A percentile compares a stretch with the other conserved stretches of the same genome.
Evolutionary conservation across 352 stramenopile species (phyloP).

Genomic region (Phytopythium vexans): DNA sequence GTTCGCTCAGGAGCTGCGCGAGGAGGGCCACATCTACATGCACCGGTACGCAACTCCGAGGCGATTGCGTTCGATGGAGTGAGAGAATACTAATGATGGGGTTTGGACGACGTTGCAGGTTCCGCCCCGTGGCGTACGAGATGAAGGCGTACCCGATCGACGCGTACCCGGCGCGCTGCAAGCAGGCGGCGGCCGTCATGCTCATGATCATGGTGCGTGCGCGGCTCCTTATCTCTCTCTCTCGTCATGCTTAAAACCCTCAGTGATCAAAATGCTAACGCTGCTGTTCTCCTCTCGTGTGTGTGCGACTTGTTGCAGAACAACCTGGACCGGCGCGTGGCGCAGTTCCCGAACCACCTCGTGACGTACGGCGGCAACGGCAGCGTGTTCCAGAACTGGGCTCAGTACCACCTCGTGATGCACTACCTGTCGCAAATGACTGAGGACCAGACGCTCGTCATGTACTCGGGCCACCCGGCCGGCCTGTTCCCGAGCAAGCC

Average conservation of each 20-base stretch:
- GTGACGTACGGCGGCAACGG: constrained; percentile 90
- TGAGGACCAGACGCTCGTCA: constrained; percentile 86
- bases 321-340: constrained; percentile 84
- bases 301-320: constrained; percentile 25
- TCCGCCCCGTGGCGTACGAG: constrained; percentile 80
- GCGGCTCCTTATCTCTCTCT: background rate
- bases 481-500: constrained; percentile 78
- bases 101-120: constrained; percentile 14
- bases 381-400: constrained; percentile 89
- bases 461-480: constrained; percentile 89
- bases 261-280: too few relatives aligned
- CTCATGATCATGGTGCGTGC: constrained; percentile 83
- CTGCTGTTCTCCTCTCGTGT: background rate
- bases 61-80: background rate
- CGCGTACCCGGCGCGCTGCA: constrained; percentile 67
- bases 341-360: constrained; percentile 85
- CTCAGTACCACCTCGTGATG: constrained; percentile 87
- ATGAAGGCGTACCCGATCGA: constrained; percentile 88
- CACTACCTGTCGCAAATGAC: constrained; percentile 86
- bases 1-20: constrained; percentile 85
- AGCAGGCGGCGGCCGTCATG: constrained; percentile 78
- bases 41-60: constrained; percentile 30
- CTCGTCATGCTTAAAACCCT: too few relatives aligned
- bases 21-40: constrained; percentile 91
- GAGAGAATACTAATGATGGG: background rate